These are phyloP conservation scores for Diplogelasinospora grovesii DNA, from an alignment of 495 filamentous ascomycete genomes.

Conservation along the genomic window DNA sequence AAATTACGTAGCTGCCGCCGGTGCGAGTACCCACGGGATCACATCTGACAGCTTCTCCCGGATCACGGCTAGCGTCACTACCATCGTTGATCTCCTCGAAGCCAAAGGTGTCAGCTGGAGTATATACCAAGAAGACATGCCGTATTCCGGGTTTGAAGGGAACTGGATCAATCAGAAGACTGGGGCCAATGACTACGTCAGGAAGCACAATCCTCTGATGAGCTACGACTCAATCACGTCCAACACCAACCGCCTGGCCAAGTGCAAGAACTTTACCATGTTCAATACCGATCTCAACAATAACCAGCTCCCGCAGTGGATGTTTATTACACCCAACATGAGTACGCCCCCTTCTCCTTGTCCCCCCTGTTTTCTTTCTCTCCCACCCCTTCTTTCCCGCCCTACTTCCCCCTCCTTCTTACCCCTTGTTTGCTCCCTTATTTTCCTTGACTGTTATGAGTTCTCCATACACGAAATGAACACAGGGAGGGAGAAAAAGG, in stretches of 20 bases:
- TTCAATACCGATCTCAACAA: conserved; percentile 54
- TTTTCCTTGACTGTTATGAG: too few species aligned
- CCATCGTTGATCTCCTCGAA: conserved; percentile 65
- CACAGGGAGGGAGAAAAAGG: too few species aligned
- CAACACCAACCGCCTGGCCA: conserved; percentile 47
- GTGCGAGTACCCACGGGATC: conserved; percentile 60
- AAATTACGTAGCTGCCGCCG: conserved; percentile 59
- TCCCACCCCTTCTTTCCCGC: too few species aligned
- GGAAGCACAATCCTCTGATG: conserved; percentile 57
- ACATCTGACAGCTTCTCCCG: conserved; percentile 53
- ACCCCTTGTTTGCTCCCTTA: too few species aligned
- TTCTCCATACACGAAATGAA: too few species aligned
- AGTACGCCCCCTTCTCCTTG: too few species aligned
- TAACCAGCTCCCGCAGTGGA: conserved; percentile 60
- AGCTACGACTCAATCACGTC: conserved; percentile 53
- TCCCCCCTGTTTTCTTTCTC: too few species aligned
- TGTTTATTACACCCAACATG: conserved; percentile 76
- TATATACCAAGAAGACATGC: conserved; percentile 63
- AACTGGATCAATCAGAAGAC: conserved; percentile 44
- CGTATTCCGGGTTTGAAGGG: conserved; percentile 60
- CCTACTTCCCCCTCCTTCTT: too few species aligned
- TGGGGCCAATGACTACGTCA: conserved; percentile 13
- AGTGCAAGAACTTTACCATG: conserved; percentile 62
- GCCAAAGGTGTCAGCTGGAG: conserved; percentile 60
- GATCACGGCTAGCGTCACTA: conserved; percentile 57